phyloP scores from a whole-genome alignment of 106 monocot genomes.

The Acorus calamus region DNA sequence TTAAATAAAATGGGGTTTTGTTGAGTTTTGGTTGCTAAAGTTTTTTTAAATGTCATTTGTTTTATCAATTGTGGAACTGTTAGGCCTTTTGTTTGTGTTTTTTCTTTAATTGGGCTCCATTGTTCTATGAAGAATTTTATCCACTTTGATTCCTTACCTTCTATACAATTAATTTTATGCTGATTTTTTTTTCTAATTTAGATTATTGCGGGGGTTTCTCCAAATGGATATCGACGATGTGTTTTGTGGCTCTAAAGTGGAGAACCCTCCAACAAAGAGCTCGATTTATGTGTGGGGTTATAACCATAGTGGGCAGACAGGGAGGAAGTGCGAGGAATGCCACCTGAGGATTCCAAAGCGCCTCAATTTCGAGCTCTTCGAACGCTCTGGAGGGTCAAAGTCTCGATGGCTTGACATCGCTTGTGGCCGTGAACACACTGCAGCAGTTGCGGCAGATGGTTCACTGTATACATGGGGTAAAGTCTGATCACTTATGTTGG shows the following conservation, averaged over 20 bases:
- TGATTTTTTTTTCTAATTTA: too few species aligned
- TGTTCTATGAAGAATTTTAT: too few species aligned
- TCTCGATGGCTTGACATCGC: conserved; percentile 78
- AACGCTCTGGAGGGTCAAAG: conserved; percentile 18
- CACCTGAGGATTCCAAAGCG: conserved; percentile 69
- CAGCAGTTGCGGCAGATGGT: conserved; percentile 77
- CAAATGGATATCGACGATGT: conserved; percentile 40
- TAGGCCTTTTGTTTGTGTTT: too few species aligned
- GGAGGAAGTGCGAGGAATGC: conserved; percentile 39
- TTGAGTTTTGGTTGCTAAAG: too few species aligned
- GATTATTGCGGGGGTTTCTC: background rate
- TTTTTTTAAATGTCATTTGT: too few species aligned
- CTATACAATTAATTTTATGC: too few species aligned
- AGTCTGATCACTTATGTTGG: background rate
- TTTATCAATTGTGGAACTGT: too few species aligned
- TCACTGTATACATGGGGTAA: conserved; percentile 88
- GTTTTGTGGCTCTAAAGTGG: conserved; percentile 21
- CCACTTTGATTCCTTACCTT: too few species aligned
- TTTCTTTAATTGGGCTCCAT: too few species aligned
- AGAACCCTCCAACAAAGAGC: conserved; percentile 49
- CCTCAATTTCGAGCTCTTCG: conserved; percentile 46
- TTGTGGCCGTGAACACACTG: conserved; percentile 91
- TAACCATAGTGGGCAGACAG: conserved; percentile 91
- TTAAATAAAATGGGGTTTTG: too few species aligned
- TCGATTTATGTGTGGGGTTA: conserved; percentile 95